Evolutionary conservation across 1,139 yeast species (phyloP), one percentile per base, ranked within the genome.

Genomic region (Geotrichum macrosporum): DNA sequence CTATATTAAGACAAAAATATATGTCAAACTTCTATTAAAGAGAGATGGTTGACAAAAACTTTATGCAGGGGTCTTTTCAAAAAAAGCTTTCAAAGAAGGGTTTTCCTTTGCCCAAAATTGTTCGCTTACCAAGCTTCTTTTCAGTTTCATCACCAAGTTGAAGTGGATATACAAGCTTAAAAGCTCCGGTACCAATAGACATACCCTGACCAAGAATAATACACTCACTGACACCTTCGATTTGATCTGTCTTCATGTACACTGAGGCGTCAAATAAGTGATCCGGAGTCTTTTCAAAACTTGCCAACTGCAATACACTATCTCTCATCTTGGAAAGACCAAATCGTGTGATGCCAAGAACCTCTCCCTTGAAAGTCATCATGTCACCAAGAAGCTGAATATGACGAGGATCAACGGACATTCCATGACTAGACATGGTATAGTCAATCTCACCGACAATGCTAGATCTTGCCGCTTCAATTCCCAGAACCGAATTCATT

Each of bases 341-440:
- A 61, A 94, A 94, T 69, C 99, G 78, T 3, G 99, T 94, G 63
- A 94, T 94, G 67, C 99, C 98, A 59, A 94, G 75, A 5, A 94
- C 95, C 64, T 94, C 98, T 51, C 99, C 99, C 70, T 92, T 94
- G 67, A 87, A 94, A 0, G 97, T 87, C 99, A 94, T 94, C 49
- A 94, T 98, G 66, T 94, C 99, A 54, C 98, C 98, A 54, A 94
- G 72, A 45, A 94, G 72, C 70, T 92, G 98, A 65, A 94, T 88
- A 69, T 94, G 99, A 74, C 99, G 95, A 54, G 98, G 98, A 73
- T 94, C 99, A 50, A 94, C 97, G 66, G 95, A 86, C 98, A 94
- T 94, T 68, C 98, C 98, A 74, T 94, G 98, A 67, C 88, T 87
- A 67, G 95, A 82, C 99, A 94, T 94, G 48, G 98, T 94, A 62